Percentiles rank a stretch among this genome's conserved stretches.
phyloP scores from a whole-genome alignment of 2,329 filamentous ascomycete genomes.

The Pestalotiopsis sp. region DNA sequence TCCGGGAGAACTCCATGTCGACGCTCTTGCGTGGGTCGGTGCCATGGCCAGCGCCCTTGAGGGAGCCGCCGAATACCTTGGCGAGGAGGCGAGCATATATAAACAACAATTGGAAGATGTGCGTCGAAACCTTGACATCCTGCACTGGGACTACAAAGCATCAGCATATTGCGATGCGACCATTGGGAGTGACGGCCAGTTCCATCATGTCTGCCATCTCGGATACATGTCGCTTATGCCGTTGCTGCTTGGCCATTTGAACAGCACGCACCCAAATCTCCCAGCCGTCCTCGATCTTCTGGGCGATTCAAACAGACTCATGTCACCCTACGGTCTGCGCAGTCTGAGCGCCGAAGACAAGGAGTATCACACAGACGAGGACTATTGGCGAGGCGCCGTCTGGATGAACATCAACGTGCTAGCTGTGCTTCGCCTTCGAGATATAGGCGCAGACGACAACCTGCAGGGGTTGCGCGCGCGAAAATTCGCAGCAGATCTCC shows the following conservation, averaged over 20 bases:
- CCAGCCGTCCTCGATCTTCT: conserved; percentile 18
- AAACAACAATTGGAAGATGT: conserved; percentile 75
- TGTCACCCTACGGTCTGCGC: conserved; percentile 19
- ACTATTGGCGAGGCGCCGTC: conserved; percentile 26
- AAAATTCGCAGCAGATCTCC: conserved; percentile 20
- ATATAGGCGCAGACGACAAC: conserved; percentile 13
- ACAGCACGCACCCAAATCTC: conserved; percentile 19
- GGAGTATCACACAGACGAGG: conserved; percentile 19
- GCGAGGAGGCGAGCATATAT: conserved; percentile 71
- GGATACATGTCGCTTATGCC: conserved; percentile 23
- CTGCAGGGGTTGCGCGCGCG: conserved; percentile 12
- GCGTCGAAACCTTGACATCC: conserved; percentile 78
- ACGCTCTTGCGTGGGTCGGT: conserved; percentile 91
- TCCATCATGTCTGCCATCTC: conserved; percentile 21
- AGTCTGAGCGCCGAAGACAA: conserved; percentile 20
- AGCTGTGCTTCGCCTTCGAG: conserved; percentile 59
- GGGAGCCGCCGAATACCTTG: conserved; percentile 73
- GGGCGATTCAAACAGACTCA: conserved; percentile 17
- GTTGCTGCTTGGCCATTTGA: conserved; percentile 22
- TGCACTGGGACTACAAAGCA: conserved; percentile 82
- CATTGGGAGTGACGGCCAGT: conserved; percentile 45
- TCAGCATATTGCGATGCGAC: conserved; percentile 90
- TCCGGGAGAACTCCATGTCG: conserved; percentile 90
- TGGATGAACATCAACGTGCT: conserved; percentile 36
- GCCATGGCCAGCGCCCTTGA: conserved; percentile 83